Percentiles rank a stretch among this genome's conserved stretches.
phyloP scores from a whole-genome alignment of 2,329 filamentous ascomycete species.

The Basipetospora sp. region DNA sequence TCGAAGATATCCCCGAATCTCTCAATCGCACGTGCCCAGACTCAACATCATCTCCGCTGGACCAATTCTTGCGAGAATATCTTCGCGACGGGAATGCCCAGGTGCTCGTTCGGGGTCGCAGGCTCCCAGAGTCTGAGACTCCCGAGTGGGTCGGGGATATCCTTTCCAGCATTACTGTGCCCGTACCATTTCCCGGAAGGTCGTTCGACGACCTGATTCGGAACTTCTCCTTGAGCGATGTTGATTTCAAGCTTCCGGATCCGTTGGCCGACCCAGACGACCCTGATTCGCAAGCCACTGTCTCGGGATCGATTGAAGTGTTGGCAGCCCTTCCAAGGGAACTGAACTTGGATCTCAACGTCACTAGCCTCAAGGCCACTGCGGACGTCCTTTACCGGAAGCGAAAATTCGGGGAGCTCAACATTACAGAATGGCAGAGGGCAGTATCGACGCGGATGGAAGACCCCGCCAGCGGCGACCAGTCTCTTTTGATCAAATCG shows the following conservation, averaged over 20 bases:
- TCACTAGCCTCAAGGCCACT: constrained; percentile 59
- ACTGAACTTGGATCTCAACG: constrained; percentile 71
- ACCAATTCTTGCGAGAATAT: constrained; percentile 66
- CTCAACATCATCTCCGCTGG: constrained; percentile 66
- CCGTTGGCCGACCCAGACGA: constrained; percentile 61
- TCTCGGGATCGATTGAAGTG: constrained; percentile 73
- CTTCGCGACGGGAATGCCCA: constrained; percentile 65
- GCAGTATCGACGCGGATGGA: constrained; percentile 65
- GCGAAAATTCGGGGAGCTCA: constrained; percentile 65
- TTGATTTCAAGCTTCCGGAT: constrained; percentile 73
- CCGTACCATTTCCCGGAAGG: constrained; percentile 68
- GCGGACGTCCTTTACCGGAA: constrained; percentile 69
- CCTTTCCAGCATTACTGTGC: constrained; percentile 66
- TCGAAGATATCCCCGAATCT: constrained; percentile 58
- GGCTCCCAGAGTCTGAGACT: constrained; percentile 48
- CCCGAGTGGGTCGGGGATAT: constrained; percentile 74
- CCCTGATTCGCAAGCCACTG: constrained; percentile 57
- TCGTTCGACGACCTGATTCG: constrained; percentile 64
- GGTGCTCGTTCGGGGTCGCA: constrained; percentile 69
- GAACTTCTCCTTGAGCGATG: constrained; percentile 74
- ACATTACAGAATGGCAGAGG: constrained; percentile 67
- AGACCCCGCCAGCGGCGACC: constrained; percentile 33
- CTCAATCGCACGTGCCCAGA: constrained; percentile 63
- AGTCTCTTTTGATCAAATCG: constrained; percentile 59
- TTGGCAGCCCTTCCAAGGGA: constrained; percentile 67